Base-by-base conservation (phyloP, 768 basidiomycete genomes). In the Phylloporus sp. region DNA sequence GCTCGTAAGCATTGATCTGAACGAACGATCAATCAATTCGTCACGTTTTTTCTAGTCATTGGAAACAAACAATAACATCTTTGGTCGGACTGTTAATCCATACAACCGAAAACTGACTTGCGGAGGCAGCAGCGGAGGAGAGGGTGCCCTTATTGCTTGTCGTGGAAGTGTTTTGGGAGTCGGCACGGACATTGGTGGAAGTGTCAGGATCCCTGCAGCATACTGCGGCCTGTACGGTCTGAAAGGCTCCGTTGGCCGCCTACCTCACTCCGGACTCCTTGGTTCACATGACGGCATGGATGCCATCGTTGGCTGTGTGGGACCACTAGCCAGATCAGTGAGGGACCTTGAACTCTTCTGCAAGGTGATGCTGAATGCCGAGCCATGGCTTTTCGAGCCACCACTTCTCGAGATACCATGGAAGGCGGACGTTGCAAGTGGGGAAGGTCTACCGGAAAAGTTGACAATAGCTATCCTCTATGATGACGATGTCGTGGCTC, bases 21-120 rank as follows among this genome's bases (percentile, higher is more conserved):
- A 21, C 20, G 29, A 40, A 17, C 8, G 3, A 35, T 26, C 31
- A 18, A 36, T 41, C 42, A 42, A 29, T 44, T 32, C 36, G 44
- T 65, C 26, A 59, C 13, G 10, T 38, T 34, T 23, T 29, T 43
- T 46, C 49, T 46, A 79, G 76, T 69, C 75, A 4, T 60, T 78
- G 37, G 79, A 80, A 42, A 76, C 74, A 21, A 69, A 78, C 55
- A 80, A 77, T 50, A 76, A 79, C 39, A 41, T 66, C 15, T 68
- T 64, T 46, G 92, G 90, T 0, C 72, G 78, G 18, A 78, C 85
- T 1, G 64, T 71, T 15, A 92, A 92, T 60, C 92, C 92, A 0
- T 73, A 71, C 64, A 79, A 79, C 59, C 68, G 69, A 38, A 59
- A 58, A 1, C 54, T 72, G 29, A 72, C 71, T 21, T 54, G 65